A percentile compares a stretch with the other conserved stretches of the same genome.
Conservation (phyloP, 2,329 filamentous ascomycete species). For the Paracamarosporium sp. region DNA sequence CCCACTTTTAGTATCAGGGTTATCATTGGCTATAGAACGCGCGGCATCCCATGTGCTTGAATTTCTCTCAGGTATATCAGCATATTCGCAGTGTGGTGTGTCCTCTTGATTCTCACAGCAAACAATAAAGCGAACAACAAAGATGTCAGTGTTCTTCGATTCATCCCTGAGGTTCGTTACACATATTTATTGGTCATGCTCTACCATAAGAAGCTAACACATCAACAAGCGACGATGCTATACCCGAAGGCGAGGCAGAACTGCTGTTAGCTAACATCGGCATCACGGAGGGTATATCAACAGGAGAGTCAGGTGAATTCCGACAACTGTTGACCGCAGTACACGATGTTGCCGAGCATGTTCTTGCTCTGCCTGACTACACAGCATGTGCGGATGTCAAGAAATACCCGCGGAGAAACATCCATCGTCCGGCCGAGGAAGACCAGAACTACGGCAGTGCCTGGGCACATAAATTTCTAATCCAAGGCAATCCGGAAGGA, state of each 20-base stretch:
- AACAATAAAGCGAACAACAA: background rate
- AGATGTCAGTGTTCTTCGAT: slow-evolving; percentile 39
- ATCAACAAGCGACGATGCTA: slow-evolving; percentile 25
- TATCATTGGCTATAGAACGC: slow-evolving; percentile 15
- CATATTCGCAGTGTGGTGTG: background rate
- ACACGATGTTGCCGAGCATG: slow-evolving; percentile 58
- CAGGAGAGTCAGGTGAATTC: slow-evolving; percentile 53
- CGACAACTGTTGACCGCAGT: slow-evolving; percentile 58
- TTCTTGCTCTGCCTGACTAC: slow-evolving; percentile 57
- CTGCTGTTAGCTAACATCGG: slow-evolving; percentile 28
- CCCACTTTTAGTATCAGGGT: slow-evolving; percentile 4
- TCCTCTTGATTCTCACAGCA: background rate
- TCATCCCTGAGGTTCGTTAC: slow-evolving; percentile 28
- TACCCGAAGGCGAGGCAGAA: slow-evolving; percentile 32
- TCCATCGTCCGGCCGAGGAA: slow-evolving; percentile 46
- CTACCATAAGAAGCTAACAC: slow-evolving; percentile 11
- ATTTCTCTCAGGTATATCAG: background rate
- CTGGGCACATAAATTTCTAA: slow-evolving; percentile 60
- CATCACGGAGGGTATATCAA: slow-evolving; percentile 35
- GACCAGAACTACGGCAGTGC: slow-evolving; percentile 52
- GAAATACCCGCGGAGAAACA: slow-evolving; percentile 54
- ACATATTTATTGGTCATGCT: background rate
- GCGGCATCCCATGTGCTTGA: background rate
- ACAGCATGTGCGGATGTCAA: slow-evolving; percentile 50
- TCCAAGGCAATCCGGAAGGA: slow-evolving; percentile 41